A percentile compares a stretch with the other conserved stretches of the same genome.
These are phyloP conservation scores for Cudoniella acicularis DNA, from an alignment of 495 filamentous ascomycete genomes.

Conservation along the genomic window DNA sequence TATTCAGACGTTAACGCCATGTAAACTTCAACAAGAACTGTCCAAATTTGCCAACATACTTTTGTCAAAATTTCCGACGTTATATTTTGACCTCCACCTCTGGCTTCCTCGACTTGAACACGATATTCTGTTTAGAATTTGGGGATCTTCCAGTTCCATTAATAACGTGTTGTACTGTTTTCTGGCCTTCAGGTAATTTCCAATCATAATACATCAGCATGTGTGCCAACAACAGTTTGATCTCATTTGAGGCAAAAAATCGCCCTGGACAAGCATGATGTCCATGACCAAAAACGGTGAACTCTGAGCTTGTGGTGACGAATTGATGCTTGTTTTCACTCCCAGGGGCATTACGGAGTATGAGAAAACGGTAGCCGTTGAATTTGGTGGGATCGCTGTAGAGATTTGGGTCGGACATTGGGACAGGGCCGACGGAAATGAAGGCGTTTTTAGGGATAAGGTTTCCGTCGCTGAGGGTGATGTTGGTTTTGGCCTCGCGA, in stretches of 20 bases:
- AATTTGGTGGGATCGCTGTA: conserved; percentile 45
- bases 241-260: conserved; percentile 48
- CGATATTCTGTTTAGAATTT: background rate
- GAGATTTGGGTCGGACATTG: conserved; percentile 35
- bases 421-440: conserved; percentile 32
- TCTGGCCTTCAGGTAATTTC: conserved; percentile 20
- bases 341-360: conserved; percentile 36
- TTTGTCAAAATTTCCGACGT: too few species aligned
- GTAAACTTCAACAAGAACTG: too few species aligned
- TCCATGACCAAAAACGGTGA: conserved; percentile 42
- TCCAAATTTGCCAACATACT: too few species aligned
- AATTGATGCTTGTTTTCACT: conserved; percentile 37
- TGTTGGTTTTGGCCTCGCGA: conserved; percentile 33
- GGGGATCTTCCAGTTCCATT: background rate
- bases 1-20: too few species aligned
- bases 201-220: conserved; percentile 52
- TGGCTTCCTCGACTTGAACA: background rate
- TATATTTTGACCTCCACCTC: conserved; percentile 1
- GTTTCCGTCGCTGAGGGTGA: conserved; percentile 45
- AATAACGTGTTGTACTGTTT: background rate
- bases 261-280: conserved; percentile 55
- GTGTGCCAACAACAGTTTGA: conserved; percentile 52
- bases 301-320: conserved; percentile 32
- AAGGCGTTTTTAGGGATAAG: conserved; percentile 45
- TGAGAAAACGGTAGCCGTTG: conserved; percentile 49